Percentiles rank a stretch among this genome's conserved stretches.
Conservation (phyloP, 2,329 filamentous ascomycete genomes). For the Aspergillus spinulosporus region DNA sequence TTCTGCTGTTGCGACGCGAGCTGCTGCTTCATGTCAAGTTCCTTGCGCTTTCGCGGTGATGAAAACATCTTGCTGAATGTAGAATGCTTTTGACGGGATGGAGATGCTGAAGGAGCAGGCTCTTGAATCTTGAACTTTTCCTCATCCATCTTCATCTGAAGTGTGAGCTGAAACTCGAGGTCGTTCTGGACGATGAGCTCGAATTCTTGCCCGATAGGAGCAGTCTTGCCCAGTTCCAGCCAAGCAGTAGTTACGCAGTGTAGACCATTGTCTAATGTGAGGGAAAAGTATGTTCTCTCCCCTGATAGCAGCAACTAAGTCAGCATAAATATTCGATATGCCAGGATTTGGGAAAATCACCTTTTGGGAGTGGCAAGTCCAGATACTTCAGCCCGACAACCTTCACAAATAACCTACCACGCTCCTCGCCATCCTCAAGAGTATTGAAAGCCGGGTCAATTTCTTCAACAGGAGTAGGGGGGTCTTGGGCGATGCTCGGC, state of each 20-base stretch:
- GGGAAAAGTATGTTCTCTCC: constrained; percentile 88
- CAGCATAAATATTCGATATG: neutral
- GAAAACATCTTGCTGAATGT: constrained; percentile 90
- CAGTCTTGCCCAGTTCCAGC: constrained; percentile 87
- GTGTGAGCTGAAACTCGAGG: constrained; percentile 95
- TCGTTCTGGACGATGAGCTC: constrained; percentile 96
- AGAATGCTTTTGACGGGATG: constrained; percentile 75
- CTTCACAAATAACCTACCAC: constrained; percentile 93
- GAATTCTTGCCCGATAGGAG: constrained; percentile 96
- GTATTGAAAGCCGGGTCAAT: constrained; percentile 62
- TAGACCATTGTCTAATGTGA: constrained; percentile 96
- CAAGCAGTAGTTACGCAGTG: constrained; percentile 97
- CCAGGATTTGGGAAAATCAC: constrained; percentile 55
- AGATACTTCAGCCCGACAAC: constrained; percentile 98
- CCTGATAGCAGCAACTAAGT: constrained; percentile 50
- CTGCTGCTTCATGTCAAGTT: constrained; percentile 79
- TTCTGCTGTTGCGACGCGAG: constrained; percentile 80
- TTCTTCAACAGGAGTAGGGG: constrained; percentile 67
- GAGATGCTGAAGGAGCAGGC: constrained; percentile 47
- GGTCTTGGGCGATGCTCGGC: constrained; percentile 70
- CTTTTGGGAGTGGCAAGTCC: constrained; percentile 84
- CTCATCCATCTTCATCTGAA: constrained; percentile 91
- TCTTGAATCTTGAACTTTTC: constrained; percentile 60
- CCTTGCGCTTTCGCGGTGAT: constrained; percentile 94
- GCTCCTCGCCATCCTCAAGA: constrained; percentile 77